Percentiles rank a stretch among this genome's conserved stretches.
Evolutionary conservation across 257 asterid species (phyloP).

Genomic region (Forsythia viridissima): DNA sequence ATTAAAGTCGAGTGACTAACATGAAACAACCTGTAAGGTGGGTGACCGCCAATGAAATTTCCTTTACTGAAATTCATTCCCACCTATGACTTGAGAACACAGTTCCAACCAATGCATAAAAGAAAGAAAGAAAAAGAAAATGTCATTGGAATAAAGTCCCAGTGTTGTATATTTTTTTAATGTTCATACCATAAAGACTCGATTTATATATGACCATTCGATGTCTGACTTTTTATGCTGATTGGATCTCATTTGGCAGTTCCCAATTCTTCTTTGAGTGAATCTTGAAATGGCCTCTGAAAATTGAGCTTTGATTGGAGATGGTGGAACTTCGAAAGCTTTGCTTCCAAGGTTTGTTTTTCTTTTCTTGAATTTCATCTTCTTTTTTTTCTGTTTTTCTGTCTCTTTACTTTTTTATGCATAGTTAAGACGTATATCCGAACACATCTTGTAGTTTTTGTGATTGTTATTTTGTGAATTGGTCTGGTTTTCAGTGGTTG

Average conservation of each 20-base stretch:
- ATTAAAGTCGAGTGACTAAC: not conserved
- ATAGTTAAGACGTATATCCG: not conserved
- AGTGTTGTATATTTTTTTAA: not conserved
- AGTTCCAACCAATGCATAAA: not conserved
- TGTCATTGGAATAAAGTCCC: not conserved
- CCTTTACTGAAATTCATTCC: constrained; percentile 8
- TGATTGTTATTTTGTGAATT: constrained; percentile 12
- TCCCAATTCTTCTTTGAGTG: constrained; percentile 18
- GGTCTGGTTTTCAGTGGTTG: constrained; percentile 21
- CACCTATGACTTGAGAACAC: constrained; percentile 12
- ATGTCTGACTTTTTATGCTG: constrained; percentile 26
- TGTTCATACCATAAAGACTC: constrained; percentile 17
- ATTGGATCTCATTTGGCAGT: constrained; percentile 35
- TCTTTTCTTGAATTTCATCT: constrained; percentile 3
- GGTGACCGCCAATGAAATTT: not conserved
- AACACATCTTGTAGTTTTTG: not conserved
- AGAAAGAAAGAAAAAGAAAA: not conserved
- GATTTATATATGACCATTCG: not conserved
- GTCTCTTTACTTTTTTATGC: not conserved
- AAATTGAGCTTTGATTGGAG: constrained; percentile 12
- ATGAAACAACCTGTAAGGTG: not conserved
- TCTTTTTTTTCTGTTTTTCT: not conserved
- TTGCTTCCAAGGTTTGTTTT: constrained; percentile 21
- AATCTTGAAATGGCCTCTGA: constrained; percentile 25
- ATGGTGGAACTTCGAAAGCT: not conserved